Percentiles rank a stretch among this genome's conserved stretches.
These are phyloP conservation scores for Globisporangium cederbergense DNA, from an alignment of 352 stramenopile species.

Conservation along the genomic window DNA sequence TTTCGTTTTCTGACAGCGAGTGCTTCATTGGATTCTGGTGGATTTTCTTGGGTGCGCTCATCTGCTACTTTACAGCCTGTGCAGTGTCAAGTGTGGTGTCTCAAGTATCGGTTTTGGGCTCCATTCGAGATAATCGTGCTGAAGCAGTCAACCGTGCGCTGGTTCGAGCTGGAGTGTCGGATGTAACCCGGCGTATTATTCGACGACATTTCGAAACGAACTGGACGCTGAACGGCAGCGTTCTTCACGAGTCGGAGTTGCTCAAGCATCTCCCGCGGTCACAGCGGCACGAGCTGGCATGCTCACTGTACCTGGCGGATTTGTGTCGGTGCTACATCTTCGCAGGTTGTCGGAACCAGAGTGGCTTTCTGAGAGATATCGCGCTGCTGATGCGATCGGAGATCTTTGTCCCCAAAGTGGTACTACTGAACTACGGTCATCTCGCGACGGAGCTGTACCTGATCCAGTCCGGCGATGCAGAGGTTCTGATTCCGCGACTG, in stretches of 20 bases:
- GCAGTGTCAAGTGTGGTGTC: constrained; percentile 22
- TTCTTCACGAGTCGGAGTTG: constrained; percentile 16
- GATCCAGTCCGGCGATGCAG: constrained; percentile 52
- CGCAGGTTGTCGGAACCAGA: background rate
- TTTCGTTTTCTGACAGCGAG: constrained; percentile 46
- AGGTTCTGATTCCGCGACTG: constrained; percentile 38
- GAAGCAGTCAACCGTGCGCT: constrained; percentile 16
- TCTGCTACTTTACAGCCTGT: constrained; percentile 26
- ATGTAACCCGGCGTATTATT: constrained; percentile 13
- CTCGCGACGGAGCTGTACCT: constrained; percentile 57
- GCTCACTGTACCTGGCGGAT: constrained; percentile 13
- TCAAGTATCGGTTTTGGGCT: constrained; percentile 15
- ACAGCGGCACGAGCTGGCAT: constrained; percentile 16
- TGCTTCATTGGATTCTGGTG: constrained; percentile 21
- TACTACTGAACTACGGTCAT: constrained; percentile 51
- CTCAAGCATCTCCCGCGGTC: constrained; percentile 21
- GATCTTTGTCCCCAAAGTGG: constrained; percentile 56
- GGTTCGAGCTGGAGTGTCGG: constrained; percentile 14
- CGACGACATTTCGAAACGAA: constrained; percentile 23
- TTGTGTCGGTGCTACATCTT: constrained; percentile 16
- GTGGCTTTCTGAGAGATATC: constrained; percentile 31
- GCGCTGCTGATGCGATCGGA: constrained; percentile 39
- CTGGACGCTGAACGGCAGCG: constrained; percentile 22
- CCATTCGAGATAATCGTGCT: constrained; percentile 1
- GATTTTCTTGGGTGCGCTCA: constrained; percentile 22